Evolutionary conservation across 768 basidiomycete genomes (phyloP), one percentile per base, ranked within the genome.

Genomic region (Boletus reticulatus): DNA sequence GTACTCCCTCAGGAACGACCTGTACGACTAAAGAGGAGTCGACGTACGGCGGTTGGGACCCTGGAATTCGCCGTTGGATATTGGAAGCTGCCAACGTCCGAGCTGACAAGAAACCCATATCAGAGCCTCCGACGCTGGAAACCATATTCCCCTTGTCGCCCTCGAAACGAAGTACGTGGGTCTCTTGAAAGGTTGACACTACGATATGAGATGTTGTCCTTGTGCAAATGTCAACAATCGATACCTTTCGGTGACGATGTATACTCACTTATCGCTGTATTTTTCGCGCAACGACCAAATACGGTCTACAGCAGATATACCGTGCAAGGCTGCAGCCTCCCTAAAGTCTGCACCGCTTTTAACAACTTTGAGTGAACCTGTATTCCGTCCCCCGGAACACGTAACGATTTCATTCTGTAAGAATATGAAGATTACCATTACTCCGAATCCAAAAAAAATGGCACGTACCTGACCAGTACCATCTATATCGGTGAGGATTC

Each of bases 331-430:
- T 0, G 85, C 87, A 12, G 81, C 62, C 62, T 88, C 86, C 52
- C 82, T 76, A 66, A 93, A 87, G 61, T 91, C 88, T 7, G 92
- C 90, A 3, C 94, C 94, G 53, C 84, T 90, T 57, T 90, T 78
- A 19, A 97, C 79, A 31, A 94, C 71, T 46, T 88, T 86, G 16
- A 97, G 63, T 11, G 87, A 84, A 3, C 94, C 94, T 3, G 84
- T 82, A 58, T 84, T 91, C 47, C 78, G 79, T 2, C 84, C 88
- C 6, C 94, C 94, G 4, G 92, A 94, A 63, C 90, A 92, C 2
- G 92, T 92, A 5, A 96, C 83, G 41, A 95, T 81, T 68, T 89
- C 86, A n/a, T 76, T 78, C 89, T 94, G 59, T 22, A 4, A 48
- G 31, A 22, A 3, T 22, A 22, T 22, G 44, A 14, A 39, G 17